Evolutionary conservation across 441 rosid genomes (phyloP), one percentile per base, ranked within the genome.

Genomic region (Jatropha podagrica): DNA sequence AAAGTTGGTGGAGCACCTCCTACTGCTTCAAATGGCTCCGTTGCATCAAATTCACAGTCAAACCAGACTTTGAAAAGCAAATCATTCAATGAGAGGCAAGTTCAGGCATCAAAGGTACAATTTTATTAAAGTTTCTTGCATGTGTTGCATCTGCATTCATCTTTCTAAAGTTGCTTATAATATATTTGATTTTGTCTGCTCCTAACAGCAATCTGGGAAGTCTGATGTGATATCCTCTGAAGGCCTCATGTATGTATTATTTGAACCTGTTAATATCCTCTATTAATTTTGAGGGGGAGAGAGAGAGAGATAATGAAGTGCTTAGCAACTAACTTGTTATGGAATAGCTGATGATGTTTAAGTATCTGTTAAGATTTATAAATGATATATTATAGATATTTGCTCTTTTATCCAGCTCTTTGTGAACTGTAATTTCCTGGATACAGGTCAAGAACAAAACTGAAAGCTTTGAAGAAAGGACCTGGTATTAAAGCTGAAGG

Each of bases 381-480:
- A 48, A 72, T 64, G 54, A 15, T 63, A 20, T 44, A 72, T 61
- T 4, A 69, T 69, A 63, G 54, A 67, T 59, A 42, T 68, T 15
- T 71, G 51, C 41, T 26, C 38, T 65, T 58, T 23, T 64, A 49
- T 65, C 58, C 77, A 17, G 65, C 65, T 32, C 8, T 79, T 75
- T 83, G 63, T 85, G 68, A 78, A 77, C 72, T 63, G 49, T 81
- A 79, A 44, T 79, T 77, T 86, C 41, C 65, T 81, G 81, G 78
- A 69, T 83, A 51, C 88, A 96, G 99, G 86, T 96, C 91, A 75
- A 85, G 82, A 82, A 78, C 74, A 69, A 89, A 86, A 82, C 77
- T 81, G 75, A 90, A 88, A 74, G 81, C 88, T 82, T 79, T 85
- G 81, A 90, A 85, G 83, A 90, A 88, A 70, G 96, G 69, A 71